Evolutionary conservation across 1,284 basidiomycete species (phyloP), one percentile per base, ranked within the genome.

Genomic region (Inonotus hispidus): DNA sequence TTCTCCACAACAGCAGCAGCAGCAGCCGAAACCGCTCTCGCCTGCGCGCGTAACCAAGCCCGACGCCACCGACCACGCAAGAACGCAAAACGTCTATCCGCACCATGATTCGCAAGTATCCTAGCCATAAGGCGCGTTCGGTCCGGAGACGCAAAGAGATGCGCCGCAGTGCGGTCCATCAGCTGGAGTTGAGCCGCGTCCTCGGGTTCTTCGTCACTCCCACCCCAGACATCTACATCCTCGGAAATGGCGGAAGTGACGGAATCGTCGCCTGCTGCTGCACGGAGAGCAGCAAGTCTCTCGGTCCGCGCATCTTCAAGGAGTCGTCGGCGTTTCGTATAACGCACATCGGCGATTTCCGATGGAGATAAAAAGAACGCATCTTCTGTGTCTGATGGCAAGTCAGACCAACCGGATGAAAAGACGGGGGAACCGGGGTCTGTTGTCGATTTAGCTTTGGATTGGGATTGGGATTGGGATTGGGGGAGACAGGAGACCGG

Each of bases 21-120:
- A n/a, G n/a, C n/a, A n/a, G n/a, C n/a, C n/a, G n/a, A n/a, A n/a
- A n/a, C 77, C 3, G 72, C 53, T 32, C 74, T 75, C 3, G 71
- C 75, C 66, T 83, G 83, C 25, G 76, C 71, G 1, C 72, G 66
- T 39, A 70, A 71, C 92, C 93, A 94, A 2, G 79, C 76, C 1
- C 74, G 71, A 53, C 77, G 77, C 84, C 87, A 93, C 32, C 88
- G 75, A 0, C 91, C 92, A 19, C 84, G 80, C 39, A 95, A 72
- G 70, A 95, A 95, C 0, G 86, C 82, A 68, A 95, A 94, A 1
- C 82, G 78, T 67, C 68, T 76, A 70, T 85, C 92, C 65, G 70
- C 75, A 0, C 90, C 86, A 67, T 95, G 84, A 66, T 95, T 92
- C 4, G 92, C 86, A 3, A 95, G 75, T 63, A 95, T 94, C n/a